Evolutionary conservation across 2,329 filamentous ascomycete genomes (phyloP), one percentile per base, ranked within the genome.

Genomic region (Myrmaecium sp.): DNA sequence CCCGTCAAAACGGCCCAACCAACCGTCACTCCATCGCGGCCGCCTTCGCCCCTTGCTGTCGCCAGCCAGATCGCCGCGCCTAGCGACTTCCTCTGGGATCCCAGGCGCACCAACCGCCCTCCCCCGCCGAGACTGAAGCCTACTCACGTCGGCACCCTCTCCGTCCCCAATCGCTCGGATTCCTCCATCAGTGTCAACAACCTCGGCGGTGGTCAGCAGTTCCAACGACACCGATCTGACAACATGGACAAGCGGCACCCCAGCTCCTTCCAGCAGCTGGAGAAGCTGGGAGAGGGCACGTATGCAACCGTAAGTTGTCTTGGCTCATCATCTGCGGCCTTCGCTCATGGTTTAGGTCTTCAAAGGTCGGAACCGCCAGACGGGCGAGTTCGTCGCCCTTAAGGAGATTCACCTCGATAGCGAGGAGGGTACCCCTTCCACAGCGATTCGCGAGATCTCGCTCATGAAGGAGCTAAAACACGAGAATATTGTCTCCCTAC

Each of bases 391-490:
- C 33, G 89, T 98, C 19, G 89, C 89, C 5, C 66, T 98, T 36
- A 98, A 98, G 55, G 89, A 98, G 57, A 98, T 98, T 42, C 89
- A 98, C 51, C 79, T 98, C 35, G 89, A 98, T 54, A 92, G 81
- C 26, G 89, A 98, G 61, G 89, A 98, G 60, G 89, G 89, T 41
- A 98, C 89, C 0, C 89, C 89, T 4, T 91, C 80, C 27, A 98
- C 89, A 0, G 89, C 89, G 24, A 98, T 98, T 51, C 81, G 89
- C 45, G 89, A 98, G 55, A 98, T 98, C 44, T 94, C 84, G 2
- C 66, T 98, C 30, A 95, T 98, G 89, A 98, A 98, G 58, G 89
- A 98, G 57, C 68, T 98, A 39, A 95, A 95, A 57, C 89, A 98
- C 55, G 84, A 94, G 52, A 95, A 94, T 49, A 95, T 98, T 39